Conservation (phyloP, 2,329 filamentous ascomycete genomes). For the Dothidotthia symphoricarpi region DNA sequence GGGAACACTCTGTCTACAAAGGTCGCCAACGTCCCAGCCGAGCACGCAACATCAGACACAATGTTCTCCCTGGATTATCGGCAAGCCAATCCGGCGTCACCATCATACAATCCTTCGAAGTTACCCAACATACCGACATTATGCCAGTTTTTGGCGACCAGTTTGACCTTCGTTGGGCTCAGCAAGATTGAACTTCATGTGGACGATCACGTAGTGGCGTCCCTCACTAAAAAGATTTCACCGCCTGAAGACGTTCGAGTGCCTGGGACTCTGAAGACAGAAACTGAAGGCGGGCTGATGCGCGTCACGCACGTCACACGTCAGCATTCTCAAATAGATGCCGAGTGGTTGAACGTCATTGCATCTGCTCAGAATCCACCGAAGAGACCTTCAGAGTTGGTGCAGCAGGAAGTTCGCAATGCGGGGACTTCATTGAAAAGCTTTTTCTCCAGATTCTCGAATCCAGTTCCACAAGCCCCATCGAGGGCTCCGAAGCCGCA, state of each 20-base stretch:
- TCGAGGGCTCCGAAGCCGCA: slow-evolving; percentile 21
- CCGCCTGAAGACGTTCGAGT: slow-evolving; percentile 70
- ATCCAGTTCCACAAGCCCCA: slow-evolving; percentile 19
- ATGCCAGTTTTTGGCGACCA: slow-evolving; percentile 89
- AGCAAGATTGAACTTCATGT: slow-evolving; percentile 86
- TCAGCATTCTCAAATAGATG: slow-evolving; percentile 89
- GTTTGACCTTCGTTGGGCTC: slow-evolving; percentile 90
- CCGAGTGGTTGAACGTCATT: slow-evolving; percentile 80
- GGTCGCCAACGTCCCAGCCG: slow-evolving; percentile 69
- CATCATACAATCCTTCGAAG: slow-evolving; percentile 58
- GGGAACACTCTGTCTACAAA: slow-evolving; percentile 95
- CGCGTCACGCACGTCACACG: slow-evolving; percentile 76
- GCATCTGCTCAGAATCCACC: slow-evolving; percentile 70
- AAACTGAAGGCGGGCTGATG: slow-evolving; percentile 86
- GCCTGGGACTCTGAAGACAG: slow-evolving; percentile 75
- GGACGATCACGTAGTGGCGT: slow-evolving; percentile 79
- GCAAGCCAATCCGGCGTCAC: slow-evolving; percentile 61
- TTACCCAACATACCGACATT: slow-evolving; percentile 82
- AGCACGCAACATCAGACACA: slow-evolving; percentile 68
- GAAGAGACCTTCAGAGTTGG: slow-evolving; percentile 33
- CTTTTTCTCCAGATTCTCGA: slow-evolving; percentile 42
- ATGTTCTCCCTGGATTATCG: slow-evolving; percentile 95
- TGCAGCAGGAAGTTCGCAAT: slow-evolving; percentile 38
- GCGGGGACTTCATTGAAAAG: slow-evolving; percentile 39
- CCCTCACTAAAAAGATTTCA: slow-evolving; percentile 79